These are phyloP conservation scores for Calonectria pauciramosa DNA, from an alignment of 2,329 filamentous ascomycete genomes.

Conservation along the genomic window DNA sequence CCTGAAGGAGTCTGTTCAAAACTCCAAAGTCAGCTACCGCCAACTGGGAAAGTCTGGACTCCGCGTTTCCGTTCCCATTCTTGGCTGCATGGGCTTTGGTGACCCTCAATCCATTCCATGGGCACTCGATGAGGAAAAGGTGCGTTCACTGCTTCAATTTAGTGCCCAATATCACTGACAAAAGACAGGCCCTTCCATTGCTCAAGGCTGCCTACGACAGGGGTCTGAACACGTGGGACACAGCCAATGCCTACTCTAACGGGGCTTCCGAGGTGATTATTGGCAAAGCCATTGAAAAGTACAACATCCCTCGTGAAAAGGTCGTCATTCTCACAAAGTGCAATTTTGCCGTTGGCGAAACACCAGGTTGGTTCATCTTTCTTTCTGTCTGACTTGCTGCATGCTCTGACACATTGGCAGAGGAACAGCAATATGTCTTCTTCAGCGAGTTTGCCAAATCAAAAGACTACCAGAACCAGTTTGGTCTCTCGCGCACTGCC, in stretches of 20 bases:
- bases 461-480: constrained; percentile 39
- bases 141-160: background rate
- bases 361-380: too few relatives aligned
- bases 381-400: too few relatives aligned
- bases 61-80: constrained; percentile 24
- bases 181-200: constrained; percentile 7
- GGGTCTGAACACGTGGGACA: constrained; percentile 31
- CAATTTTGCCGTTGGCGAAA: constrained; percentile 62
- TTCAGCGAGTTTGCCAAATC: background rate
- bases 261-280: constrained; percentile 67
- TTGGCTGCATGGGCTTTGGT: constrained; percentile 25
- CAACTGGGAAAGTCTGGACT: constrained; percentile 17
- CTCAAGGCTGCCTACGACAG: constrained; percentile 28
- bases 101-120: background rate
- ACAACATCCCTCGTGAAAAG: constrained; percentile 67
- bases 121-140: background rate
- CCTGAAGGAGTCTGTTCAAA: background rate
- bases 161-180: background rate
- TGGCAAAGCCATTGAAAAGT: constrained; percentile 72
- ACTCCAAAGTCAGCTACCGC: constrained; percentile 10
- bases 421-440: background rate
- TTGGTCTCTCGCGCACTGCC: constrained; percentile 32
- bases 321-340: constrained; percentile 71
- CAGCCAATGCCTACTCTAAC: constrained; percentile 68
- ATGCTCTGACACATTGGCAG: background rate